phyloP scores from a whole-genome alignment of 2,329 filamentous ascomycete species.

The Hymenoscyphus fraxineus region DNA sequence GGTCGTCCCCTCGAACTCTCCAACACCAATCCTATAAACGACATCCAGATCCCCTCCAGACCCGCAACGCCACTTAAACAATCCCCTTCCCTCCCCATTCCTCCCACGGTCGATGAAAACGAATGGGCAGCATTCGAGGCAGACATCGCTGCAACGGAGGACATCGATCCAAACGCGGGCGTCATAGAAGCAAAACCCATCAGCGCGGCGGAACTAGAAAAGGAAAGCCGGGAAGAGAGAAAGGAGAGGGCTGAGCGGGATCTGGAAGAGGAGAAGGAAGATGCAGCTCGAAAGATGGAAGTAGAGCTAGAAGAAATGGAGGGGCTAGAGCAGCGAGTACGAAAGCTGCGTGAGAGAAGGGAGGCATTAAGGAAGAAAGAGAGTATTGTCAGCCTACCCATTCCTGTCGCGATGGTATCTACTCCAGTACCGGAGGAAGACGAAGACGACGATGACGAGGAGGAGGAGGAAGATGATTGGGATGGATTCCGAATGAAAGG shows the following conservation, averaged over 20 bases:
- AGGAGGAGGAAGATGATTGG: slow-evolving; percentile 53
- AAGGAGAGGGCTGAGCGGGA: slow-evolving; percentile 50
- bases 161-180: slow-evolving; percentile 43
- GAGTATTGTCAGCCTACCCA: slow-evolving; percentile 20
- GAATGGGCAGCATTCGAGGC: slow-evolving; percentile 88
- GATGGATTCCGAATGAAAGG: slow-evolving; percentile 48
- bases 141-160: slow-evolving; percentile 58
- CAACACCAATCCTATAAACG: slow-evolving; percentile 36
- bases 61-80: slow-evolving; percentile 53
- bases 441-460: slow-evolving; percentile 41
- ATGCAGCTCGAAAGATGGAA: slow-evolving; percentile 68
- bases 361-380: slow-evolving; percentile 56
- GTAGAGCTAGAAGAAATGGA: slow-evolving; percentile 83
- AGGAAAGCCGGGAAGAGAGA: slow-evolving; percentile 46
- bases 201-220: slow-evolving; percentile 58
- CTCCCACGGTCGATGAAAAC: slow-evolving; percentile 60
- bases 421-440: slow-evolving; percentile 8
- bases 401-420: neutral
- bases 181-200: slow-evolving; percentile 68
- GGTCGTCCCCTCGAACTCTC: slow-evolving; percentile 27
- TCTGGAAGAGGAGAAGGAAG: slow-evolving; percentile 67
- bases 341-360: slow-evolving; percentile 63
- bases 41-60: slow-evolving; percentile 60
- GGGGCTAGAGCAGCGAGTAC: slow-evolving; percentile 68
- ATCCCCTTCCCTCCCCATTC: slow-evolving; percentile 40